Base-by-base conservation (phyloP, 2,329 filamentous ascomycete species). In the Thelonectria discophora region DNA sequence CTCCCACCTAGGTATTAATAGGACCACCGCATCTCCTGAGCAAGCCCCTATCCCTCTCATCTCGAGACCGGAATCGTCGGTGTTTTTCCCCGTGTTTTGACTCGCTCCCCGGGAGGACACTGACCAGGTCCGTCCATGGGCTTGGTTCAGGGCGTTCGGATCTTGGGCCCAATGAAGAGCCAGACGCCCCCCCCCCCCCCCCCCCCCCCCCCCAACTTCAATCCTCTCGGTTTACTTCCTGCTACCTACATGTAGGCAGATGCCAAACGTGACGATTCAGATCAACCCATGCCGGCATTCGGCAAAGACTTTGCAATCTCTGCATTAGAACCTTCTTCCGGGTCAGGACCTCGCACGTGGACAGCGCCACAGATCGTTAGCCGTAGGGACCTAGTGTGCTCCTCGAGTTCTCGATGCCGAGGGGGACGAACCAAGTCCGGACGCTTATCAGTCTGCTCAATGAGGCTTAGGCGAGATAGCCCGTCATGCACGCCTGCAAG, bases 381-480 rank as follows among this genome's bases (percentile, higher is more conserved):
- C 24, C 39, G 37, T 18, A 17, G 27, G 47, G 40, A 47, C 45
- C 27, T 9, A 7, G 5, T 7, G 2, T 30, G 27, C 18, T 7
- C 34, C 18, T 20, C 34, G 24, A 27, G 49, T n/a, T 37, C 18
- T 24, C 39, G 52, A 55, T 51, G 51, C 57, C 51, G 57, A 24
- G 42, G 51, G 55, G 46, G 27, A 60, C 58, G 58, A 60, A 60
- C 51, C 37, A 60, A 43, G 32, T 51, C 47, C 47, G 47, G 47
- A 32, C 32, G 58, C 58, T 60, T 60, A 60, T 60, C 58, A 60
- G 53, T 24, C n/a, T 20, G 20, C 52, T 60, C 39, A 47, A 60
- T 48, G 39, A 11, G 58, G 58, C 24, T 47, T 56, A 24, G 52
- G 18, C 37, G 27, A 49, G 56, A 60, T 49, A 45, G 32, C 4